A percentile compares a stretch with the other conserved stretches of the same genome.
These are phyloP conservation scores for Ustilaginoidea virens DNA, from an alignment of 2,329 filamentous ascomycete species.

Conservation along the genomic window DNA sequence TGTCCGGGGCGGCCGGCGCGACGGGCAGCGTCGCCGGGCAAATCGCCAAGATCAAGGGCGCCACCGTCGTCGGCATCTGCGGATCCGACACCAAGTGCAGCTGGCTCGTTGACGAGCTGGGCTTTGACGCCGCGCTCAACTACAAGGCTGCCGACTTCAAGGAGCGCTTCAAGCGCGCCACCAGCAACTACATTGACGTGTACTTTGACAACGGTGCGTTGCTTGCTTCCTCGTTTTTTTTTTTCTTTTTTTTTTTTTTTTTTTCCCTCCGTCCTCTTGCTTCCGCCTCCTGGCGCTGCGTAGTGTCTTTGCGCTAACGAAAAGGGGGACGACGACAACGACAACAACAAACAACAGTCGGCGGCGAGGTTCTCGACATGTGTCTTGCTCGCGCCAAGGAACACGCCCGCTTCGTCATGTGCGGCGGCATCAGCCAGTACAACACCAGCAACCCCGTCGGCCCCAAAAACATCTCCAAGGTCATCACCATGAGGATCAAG, in stretches of 20 bases:
- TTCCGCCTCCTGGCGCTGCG: no score
- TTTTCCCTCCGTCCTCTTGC: no score
- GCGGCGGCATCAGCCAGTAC: slow-evolving; percentile 56
- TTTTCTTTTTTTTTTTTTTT: no score
- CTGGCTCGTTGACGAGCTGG: slow-evolving; percentile 48
- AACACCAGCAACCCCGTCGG: slow-evolving; percentile 41
- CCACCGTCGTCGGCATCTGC: slow-evolving; percentile 46
- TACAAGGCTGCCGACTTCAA: slow-evolving; percentile 52
- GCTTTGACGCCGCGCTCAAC: slow-evolving; percentile 52
- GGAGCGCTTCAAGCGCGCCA: slow-evolving; percentile 43
- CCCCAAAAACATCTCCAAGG: slow-evolving; percentile 36
- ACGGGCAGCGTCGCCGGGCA: slow-evolving; percentile 65
- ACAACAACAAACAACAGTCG: no score
- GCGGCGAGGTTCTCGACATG: slow-evolving; percentile 54
- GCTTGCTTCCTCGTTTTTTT: no score
- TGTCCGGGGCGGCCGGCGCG: slow-evolving; percentile 63
- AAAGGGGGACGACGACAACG: no score
- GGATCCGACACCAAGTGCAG: slow-evolving; percentile 51
- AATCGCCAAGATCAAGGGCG: slow-evolving; percentile 59
- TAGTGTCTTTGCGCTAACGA: no score
- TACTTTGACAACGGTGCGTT: slow-evolving; percentile 51
- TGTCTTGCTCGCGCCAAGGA: slow-evolving; percentile 47
- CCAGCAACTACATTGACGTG: slow-evolving; percentile 45
- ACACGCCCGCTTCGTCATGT: slow-evolving; percentile 53
- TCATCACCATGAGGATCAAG: slow-evolving; percentile 38